Evolutionary conservation across 2,329 filamentous ascomycete genomes (phyloP).

Genomic region (Lachnellula subtilissima): DNA sequence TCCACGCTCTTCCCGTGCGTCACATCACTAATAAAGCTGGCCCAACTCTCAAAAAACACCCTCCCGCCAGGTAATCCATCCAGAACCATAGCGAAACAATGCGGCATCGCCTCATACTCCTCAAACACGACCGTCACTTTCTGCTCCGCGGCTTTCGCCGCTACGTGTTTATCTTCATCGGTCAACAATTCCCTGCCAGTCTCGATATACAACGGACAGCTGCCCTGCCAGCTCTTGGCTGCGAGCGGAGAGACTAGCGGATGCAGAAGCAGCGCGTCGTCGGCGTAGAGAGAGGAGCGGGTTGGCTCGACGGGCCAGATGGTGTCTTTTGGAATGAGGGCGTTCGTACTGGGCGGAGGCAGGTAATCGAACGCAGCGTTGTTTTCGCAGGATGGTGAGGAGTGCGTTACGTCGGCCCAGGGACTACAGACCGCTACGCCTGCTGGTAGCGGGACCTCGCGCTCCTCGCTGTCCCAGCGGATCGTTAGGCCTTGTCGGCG

Average conservation of each 20-base stretch:
- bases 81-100: conserved; percentile 62
- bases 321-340: conserved; percentile 38
- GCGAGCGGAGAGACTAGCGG: conserved; percentile 64
- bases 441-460: conserved; percentile 61
- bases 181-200: conserved; percentile 67
- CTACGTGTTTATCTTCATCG: conserved; percentile 62
- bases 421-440: conserved; percentile 59
- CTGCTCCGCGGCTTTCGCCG: conserved; percentile 48
- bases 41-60: conserved; percentile 52
- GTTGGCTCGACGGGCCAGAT: conserved; percentile 55
- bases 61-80: conserved; percentile 39
- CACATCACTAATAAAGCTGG: conserved; percentile 48
- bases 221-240: conserved; percentile 52
- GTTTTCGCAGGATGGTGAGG: conserved; percentile 48
- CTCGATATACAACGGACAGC: conserved; percentile 63
- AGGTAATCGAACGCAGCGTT: conserved; percentile 62
- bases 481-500: conserved; percentile 43
- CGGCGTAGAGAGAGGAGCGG: conserved; percentile 49
- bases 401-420: conserved; percentile 68
- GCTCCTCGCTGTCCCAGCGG: conserved; percentile 54
- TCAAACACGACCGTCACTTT: conserved; percentile 61
- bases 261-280: conserved; percentile 53
- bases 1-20: conserved; percentile 10
- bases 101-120: conserved; percentile 77
- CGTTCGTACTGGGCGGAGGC: conserved; percentile 34